Base-by-base conservation (phyloP, 2,329 filamentous ascomycete species). In the Fusarium fujikuroi region DNA sequence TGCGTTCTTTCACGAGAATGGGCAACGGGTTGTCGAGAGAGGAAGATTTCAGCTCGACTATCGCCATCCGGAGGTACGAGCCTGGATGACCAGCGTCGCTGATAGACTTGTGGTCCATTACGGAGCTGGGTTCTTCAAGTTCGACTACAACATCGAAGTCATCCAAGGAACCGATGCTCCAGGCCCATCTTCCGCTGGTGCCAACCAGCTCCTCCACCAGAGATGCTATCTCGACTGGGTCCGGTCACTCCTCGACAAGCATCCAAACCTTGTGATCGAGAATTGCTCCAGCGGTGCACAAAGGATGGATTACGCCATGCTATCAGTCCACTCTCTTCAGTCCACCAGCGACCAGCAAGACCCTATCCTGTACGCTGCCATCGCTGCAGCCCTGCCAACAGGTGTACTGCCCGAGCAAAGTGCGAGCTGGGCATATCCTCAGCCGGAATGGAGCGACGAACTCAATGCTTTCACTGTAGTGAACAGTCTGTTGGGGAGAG, bases 121-220 rank as follows among this genome's bases (percentile, higher is more conserved):
- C 19, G 79, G 79, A 2, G 79, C 73, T 8, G 77, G 80, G 0
- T 82, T 80, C 53, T 82, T 82, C 74, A 50, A 82, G 46, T 82
- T 82, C 46, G 81, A 82, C 65, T 82, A 82, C 64, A 82, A 82
- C 44, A 80, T 82, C 37, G 81, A 82, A 8, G 77, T 81, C 21
- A 73, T 75, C 0, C 77, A 80, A 44, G 81, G 80, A 11, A 82
- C 80, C 2, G 80, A 82, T 46, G 37, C 76, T 39, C 47, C 21
- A 9, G 72, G 53, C 43, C 46, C 34, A 68, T 60, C 34, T 77
- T 72, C 54, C 44, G 76, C 56, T 0, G 80, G 81, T 2, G 70
- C 70, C 1, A 80, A 63, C 2, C 77, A 78, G 4, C 70, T 82
- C 4, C 75, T 73, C 4, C 80, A 83, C 61, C 73, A 81, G 3